Conservation (phyloP, 352 stramenopile genomes). For the Phytopythium mirpurense region DNA sequence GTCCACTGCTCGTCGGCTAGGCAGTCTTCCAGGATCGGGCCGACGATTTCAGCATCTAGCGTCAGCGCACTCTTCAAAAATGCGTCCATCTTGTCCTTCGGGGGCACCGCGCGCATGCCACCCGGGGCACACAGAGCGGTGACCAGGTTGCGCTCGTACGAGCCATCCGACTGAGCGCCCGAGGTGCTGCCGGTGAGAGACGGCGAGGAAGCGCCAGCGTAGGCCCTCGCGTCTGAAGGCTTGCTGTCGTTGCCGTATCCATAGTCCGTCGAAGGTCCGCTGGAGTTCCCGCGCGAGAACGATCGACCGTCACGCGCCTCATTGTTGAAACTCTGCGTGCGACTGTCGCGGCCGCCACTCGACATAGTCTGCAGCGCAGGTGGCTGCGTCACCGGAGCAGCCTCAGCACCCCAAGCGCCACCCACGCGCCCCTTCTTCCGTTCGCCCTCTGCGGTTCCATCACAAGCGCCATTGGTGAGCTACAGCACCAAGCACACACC, state of each 20-base stretch:
- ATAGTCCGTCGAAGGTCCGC: constrained; percentile 42
- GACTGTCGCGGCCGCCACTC: constrained; percentile 29
- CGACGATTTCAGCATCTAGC: constrained; percentile 92
- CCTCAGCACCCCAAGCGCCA: constrained; percentile 51
- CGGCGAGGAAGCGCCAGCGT: constrained; percentile 21
- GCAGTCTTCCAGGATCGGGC: constrained; percentile 91
- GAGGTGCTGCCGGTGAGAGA: constrained; percentile 52
- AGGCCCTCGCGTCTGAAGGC: constrained; percentile 11
- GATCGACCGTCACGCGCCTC: constrained; percentile 29
- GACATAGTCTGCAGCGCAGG: constrained; percentile 17
- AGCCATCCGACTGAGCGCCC: constrained; percentile 78
- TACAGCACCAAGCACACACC: neutral
- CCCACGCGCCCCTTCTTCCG: constrained; percentile 81
- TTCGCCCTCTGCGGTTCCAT: constrained; percentile 64
- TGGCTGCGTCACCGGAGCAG: constrained; percentile 16
- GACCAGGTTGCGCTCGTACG: constrained; percentile 93
- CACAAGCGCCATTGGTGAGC: too few relatives aligned
- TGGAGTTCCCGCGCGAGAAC: constrained; percentile 33
- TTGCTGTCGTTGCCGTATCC: constrained; percentile 49
- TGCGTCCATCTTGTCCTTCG: constrained; percentile 91
- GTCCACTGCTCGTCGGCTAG: constrained; percentile 88
- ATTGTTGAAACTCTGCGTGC: constrained; percentile 38
- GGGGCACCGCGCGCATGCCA: constrained; percentile 93
- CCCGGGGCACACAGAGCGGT: constrained; percentile 89
- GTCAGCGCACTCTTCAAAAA: constrained; percentile 90